phyloP scores from a whole-genome alignment of 176 grass and related monocot genomes.

The Oryza brachyantha region DNA sequence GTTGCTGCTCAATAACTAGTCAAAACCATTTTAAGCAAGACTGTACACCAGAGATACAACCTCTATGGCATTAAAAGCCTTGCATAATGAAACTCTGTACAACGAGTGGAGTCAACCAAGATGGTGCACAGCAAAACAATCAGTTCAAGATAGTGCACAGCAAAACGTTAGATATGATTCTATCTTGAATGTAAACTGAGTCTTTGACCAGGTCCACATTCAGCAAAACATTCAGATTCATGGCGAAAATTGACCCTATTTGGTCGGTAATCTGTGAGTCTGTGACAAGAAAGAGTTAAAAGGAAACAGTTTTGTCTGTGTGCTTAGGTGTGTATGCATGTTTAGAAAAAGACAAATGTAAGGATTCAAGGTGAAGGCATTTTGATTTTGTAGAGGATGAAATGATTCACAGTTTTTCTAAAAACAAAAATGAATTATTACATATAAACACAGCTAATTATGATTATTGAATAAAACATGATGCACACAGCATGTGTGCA shows the following conservation, averaged over 20 bases:
- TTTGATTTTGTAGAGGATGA: neutral
- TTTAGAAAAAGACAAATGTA: neutral
- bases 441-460: neutral
- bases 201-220: too few species aligned
- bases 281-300: neutral
- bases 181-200: too few species aligned
- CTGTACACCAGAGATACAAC: neutral
- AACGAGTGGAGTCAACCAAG: neutral
- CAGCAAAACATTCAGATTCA: neutral
- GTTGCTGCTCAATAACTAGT: neutral
- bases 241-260: neutral
- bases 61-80: neutral
- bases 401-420: neutral
- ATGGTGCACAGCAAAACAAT: neutral
- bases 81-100: neutral
- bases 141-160: too few species aligned
- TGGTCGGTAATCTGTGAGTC: neutral
- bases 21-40: neutral
- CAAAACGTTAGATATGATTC: too few species aligned
- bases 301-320: neutral
- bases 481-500: neutral
- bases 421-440: neutral
- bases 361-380: neutral
- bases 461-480: neutral
- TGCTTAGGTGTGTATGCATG: neutral